phyloP scores from a whole-genome alignment of 257 asterid genomes.

The Cynanchum wilfordii region DNA sequence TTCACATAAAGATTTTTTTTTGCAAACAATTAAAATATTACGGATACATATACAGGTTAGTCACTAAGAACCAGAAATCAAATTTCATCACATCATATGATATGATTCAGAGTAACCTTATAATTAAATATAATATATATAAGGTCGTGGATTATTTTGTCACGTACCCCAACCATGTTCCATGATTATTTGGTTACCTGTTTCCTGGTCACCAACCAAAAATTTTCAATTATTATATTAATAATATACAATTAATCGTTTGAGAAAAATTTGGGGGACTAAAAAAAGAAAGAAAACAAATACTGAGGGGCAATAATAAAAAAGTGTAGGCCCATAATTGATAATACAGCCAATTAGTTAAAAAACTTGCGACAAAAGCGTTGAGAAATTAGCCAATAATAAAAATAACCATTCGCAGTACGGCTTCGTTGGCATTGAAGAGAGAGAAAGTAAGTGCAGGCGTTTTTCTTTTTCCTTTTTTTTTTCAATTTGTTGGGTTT shows the following conservation, averaged over 20 bases:
- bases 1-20: too few species aligned
- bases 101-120: neutral
- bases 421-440: constrained; percentile 22
- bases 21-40: too few species aligned
- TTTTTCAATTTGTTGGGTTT: constrained; percentile 8
- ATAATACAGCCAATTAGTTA: neutral
- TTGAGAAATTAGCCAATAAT: constrained; percentile 9
- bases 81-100: neutral
- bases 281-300: neutral
- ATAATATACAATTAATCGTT: too few species aligned
- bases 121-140: neutral
- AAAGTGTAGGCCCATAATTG: neutral
- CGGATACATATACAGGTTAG: neutral
- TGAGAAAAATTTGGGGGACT: too few species aligned
- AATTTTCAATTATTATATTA: neutral
- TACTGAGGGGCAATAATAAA: neutral
- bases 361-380: constrained; percentile 22
- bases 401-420: constrained; percentile 13
- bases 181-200: neutral
- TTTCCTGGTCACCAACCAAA: constrained; percentile 2
- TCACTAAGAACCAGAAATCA: neutral
- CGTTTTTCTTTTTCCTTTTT: neutral
- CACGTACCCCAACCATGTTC: neutral
- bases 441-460: neutral
- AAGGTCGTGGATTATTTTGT: neutral